Evolutionary conservation across 164 flowering plant genomes (phyloP).

Genomic region (Kalanchoe fedtschenkoi): DNA sequence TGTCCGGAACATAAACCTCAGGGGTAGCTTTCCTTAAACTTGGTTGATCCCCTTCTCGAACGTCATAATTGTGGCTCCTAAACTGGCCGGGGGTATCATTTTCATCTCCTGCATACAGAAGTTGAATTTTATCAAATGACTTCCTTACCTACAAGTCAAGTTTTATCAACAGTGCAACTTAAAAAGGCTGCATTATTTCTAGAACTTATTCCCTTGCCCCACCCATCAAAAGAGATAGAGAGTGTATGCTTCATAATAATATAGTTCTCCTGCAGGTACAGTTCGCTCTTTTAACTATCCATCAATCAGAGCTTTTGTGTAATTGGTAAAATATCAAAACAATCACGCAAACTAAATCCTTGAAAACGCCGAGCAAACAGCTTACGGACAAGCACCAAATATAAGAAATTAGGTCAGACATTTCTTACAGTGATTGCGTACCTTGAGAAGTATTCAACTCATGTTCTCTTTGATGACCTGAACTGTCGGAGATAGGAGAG

Average conservation of each 20-base stretch:
- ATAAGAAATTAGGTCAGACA: neutral
- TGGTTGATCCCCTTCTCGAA: slow-evolving; percentile 34
- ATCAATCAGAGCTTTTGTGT: too few relatives aligned
- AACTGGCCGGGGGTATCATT: slow-evolving; percentile 18
- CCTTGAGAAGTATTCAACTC: slow-evolving; percentile 47
- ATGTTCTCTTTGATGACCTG: slow-evolving; percentile 57
- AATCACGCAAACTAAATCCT: too few relatives aligned
- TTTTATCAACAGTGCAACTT: too few relatives aligned
- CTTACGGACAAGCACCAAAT: neutral
- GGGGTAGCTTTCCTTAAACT: slow-evolving; percentile 43
- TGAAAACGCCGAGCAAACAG: too few relatives aligned
- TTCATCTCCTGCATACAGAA: slow-evolving; percentile 35
- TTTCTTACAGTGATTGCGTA: slow-evolving; percentile 16
- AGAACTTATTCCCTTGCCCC: too few relatives aligned
- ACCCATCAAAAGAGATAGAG: too few relatives aligned
- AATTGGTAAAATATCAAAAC: too few relatives aligned
- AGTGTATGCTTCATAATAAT: too few relatives aligned
- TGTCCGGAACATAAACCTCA: slow-evolving; percentile 31
- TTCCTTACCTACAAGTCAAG: too few relatives aligned
- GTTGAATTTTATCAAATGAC: neutral
- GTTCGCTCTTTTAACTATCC: too few relatives aligned
- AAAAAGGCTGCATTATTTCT: too few relatives aligned
- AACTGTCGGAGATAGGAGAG: slow-evolving; percentile 60
- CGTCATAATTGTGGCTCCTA: slow-evolving; percentile 25
- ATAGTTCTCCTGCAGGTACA: too few relatives aligned